Evolutionary conservation across 2,329 filamentous ascomycete genomes (phyloP).

Genomic region (Nemania sp.): DNA sequence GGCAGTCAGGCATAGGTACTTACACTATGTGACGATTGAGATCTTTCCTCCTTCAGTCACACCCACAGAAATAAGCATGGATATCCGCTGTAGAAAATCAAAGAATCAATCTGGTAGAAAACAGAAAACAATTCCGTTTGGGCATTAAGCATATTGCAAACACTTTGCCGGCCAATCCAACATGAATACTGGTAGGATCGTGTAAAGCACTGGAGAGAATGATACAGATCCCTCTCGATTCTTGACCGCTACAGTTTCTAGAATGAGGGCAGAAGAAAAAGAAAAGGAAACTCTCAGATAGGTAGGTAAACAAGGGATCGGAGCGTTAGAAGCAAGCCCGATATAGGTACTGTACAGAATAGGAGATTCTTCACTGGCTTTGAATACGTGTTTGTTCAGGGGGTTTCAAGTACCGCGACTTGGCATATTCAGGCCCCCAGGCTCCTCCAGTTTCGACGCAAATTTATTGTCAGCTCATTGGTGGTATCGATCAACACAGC

Average conservation of each 20-base stretch:
- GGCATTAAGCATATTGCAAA: constrained; percentile 1
- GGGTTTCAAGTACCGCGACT: constrained; percentile 27
- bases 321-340: neutral
- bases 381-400: constrained; percentile 7
- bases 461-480: constrained; percentile 35
- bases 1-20: neutral
- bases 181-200: too few species aligned
- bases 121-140: neutral
- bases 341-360: neutral
- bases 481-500: constrained; percentile 23
- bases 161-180: neutral
- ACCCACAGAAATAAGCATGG: constrained; percentile 7
- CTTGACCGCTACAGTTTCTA: too few species aligned
- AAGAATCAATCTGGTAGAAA: constrained; percentile 1
- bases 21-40: neutral
- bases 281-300: too few species aligned
- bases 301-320: too few species aligned
- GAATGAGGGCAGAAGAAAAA: too few species aligned
- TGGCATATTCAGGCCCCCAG: constrained; percentile 29
- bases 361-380: too few species aligned
- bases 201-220: too few species aligned
- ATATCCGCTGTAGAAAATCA: constrained; percentile 4
- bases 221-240: too few species aligned
- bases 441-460: constrained; percentile 26
- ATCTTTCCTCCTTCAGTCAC: constrained; percentile 5